Percentiles rank a stretch among this genome's conserved stretches.
These are phyloP conservation scores for Bipolaris oryzae DNA, from an alignment of 2,329 filamentous ascomycete species.

Conservation along the genomic window DNA sequence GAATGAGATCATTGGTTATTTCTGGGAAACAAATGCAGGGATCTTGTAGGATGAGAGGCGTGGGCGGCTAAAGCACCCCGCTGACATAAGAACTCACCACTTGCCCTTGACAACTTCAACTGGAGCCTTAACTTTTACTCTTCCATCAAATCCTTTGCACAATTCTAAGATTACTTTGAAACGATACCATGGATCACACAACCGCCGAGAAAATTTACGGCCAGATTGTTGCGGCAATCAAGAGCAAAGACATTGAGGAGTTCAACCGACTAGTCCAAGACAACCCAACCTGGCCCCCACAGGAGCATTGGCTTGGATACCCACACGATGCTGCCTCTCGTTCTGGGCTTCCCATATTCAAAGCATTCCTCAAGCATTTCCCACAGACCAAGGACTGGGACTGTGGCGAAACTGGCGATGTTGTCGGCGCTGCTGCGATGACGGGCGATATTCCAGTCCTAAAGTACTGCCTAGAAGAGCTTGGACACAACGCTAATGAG, in stretches of 20 bases:
- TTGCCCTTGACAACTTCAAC: not conserved
- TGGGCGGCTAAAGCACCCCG: not conserved
- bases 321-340: not conserved
- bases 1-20: not conserved
- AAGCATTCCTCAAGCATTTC: conserved; percentile 1
- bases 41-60: not conserved
- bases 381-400: not conserved
- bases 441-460: not conserved
- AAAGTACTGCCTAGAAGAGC: not conserved
- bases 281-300: not conserved
- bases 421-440: not conserved
- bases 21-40: not conserved
- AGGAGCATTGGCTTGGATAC: not conserved
- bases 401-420: not conserved
- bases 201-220: not conserved
- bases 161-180: not conserved
- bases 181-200: not conserved
- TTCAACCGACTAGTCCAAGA: not conserved
- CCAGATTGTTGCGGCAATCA: not conserved
- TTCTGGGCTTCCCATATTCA: not conserved
- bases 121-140: not conserved
- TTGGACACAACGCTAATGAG: not conserved
- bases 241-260: not conserved
- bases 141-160: not conserved
- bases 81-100: conserved; percentile 1